These are phyloP conservation scores for Acanthamoeba lenticulata DNA, from an alignment of 208 protist genomes.

Conservation along the genomic window DNA sequence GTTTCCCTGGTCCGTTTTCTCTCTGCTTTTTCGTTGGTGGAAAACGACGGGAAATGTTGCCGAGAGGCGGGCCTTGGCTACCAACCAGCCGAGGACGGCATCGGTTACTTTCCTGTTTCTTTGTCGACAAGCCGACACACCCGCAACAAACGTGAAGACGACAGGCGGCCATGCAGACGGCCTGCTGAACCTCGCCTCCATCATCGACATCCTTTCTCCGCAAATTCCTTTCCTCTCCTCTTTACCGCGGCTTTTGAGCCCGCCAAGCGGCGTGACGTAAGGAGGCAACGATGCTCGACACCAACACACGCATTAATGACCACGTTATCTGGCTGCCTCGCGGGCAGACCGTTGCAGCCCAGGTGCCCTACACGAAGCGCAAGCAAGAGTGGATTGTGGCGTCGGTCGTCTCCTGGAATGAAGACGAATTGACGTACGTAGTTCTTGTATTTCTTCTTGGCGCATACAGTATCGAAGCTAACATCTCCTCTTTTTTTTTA, in stretches of 20 bases:
- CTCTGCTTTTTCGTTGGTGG: too few relatives aligned
- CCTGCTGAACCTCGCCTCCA: not conserved
- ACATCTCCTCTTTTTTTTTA: not conserved
- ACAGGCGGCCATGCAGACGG: not conserved
- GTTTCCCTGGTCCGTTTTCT: not conserved
- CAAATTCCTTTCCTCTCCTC: not conserved
- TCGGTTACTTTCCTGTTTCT: not conserved
- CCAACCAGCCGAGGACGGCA: too few relatives aligned
- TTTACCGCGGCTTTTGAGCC: not conserved
- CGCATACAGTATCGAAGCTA: not conserved
- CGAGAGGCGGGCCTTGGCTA: not conserved
- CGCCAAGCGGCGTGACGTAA: not conserved
- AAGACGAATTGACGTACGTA: slow-evolving; percentile 21
- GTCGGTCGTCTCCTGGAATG: slow-evolving; percentile 56
- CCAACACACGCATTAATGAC: not conserved
- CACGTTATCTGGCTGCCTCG: not conserved
- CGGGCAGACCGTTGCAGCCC: slow-evolving; percentile 42
- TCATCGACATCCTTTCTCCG: not conserved
- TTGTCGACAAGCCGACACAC: not conserved
- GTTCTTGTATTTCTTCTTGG: not conserved
- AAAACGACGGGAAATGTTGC: not conserved
- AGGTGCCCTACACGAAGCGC: slow-evolving; percentile 62
- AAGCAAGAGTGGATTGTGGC: slow-evolving; percentile 66
- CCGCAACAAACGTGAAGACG: not conserved
- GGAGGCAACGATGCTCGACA: not conserved